phyloP scores from a whole-genome alignment of 2,329 filamentous ascomycete species.

The Elsinoe australis region DNA sequence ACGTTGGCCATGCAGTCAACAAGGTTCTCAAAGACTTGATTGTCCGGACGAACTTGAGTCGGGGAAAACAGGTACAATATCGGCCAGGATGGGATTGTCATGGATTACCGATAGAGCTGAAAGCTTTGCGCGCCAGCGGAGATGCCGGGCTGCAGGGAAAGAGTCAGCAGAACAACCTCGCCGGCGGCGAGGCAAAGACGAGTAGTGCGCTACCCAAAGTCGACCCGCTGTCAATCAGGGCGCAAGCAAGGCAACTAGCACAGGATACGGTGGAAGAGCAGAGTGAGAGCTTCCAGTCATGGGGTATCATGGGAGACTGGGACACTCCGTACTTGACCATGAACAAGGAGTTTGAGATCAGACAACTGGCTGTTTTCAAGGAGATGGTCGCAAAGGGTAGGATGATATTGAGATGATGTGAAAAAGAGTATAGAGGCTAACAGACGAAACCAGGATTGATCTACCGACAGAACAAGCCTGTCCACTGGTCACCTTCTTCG shows the following conservation, averaged over 20 bases:
- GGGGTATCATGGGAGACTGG: slow-evolving; percentile 78
- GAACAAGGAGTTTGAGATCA: slow-evolving; percentile 65
- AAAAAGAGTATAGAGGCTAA: slow-evolving; percentile 14
- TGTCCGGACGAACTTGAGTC: slow-evolving; percentile 68
- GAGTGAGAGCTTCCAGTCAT: slow-evolving; percentile 64
- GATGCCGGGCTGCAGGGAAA: too few species aligned
- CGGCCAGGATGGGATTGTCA: slow-evolving; percentile 97
- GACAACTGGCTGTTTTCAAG: slow-evolving; percentile 67
- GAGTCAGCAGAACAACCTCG: too few species aligned
- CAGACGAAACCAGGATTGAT: slow-evolving; percentile 52
- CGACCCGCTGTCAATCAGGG: slow-evolving; percentile 51
- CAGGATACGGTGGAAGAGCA: slow-evolving; percentile 61
- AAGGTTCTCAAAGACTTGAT: slow-evolving; percentile 97
- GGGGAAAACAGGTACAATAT: slow-evolving; percentile 70
- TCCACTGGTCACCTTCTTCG: slow-evolving; percentile 79
- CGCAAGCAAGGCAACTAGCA: slow-evolving; percentile 58
- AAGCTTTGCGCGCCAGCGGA: slow-evolving; percentile 61
- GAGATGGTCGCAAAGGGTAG: slow-evolving; percentile 58
- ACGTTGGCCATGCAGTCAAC: slow-evolving; percentile 91
- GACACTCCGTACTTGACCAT: slow-evolving; percentile 69
- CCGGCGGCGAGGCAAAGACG: slow-evolving; percentile 27
- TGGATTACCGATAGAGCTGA: slow-evolving; percentile 92
- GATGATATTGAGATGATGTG: slow-evolving; percentile 9
- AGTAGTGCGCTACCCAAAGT: slow-evolving; percentile 31
- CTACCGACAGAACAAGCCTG: slow-evolving; percentile 71